Conservation (phyloP, 2,329 filamentous ascomycete genomes). For the Penicillium sp. region DNA sequence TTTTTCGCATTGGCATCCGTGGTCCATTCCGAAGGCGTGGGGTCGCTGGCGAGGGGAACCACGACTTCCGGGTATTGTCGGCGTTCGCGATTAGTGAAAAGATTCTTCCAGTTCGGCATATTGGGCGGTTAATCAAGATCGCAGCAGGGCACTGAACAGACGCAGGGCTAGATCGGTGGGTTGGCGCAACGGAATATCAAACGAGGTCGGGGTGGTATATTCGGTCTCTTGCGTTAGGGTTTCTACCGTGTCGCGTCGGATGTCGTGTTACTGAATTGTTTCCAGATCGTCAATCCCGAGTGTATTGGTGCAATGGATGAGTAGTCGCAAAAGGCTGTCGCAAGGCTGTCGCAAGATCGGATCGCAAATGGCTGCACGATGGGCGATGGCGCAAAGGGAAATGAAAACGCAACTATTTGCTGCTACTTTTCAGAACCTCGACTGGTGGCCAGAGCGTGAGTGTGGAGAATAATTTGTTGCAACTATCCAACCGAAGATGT, state of each 20-base stretch:
- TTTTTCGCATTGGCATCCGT: slow-evolving; percentile 10
- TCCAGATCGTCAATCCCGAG: not conserved
- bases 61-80: slow-evolving; percentile 43
- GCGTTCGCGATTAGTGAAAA: slow-evolving; percentile 14
- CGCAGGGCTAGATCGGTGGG: not conserved
- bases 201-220: not conserved
- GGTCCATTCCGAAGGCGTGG: slow-evolving; percentile 20
- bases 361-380: not conserved
- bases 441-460: not conserved
- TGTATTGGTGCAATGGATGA: slow-evolving; percentile 2
- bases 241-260: not conserved
- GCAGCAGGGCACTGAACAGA: not conserved
- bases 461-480: not conserved
- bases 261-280: not conserved
- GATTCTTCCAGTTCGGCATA: slow-evolving; percentile 14
- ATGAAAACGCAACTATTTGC: slow-evolving; percentile 1
- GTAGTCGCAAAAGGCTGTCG: not conserved
- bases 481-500: too few species aligned
- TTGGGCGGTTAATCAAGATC: slow-evolving; percentile 1
- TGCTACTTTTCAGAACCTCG: slow-evolving; percentile 3
- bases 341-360: not conserved
- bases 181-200: slow-evolving; percentile 1
- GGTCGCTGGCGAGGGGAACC: slow-evolving; percentile 45
- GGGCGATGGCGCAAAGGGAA: not conserved
- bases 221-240: not conserved